These are phyloP conservation scores for Diversispora eburnea DNA, from an alignment of 192 early-diverging fungal genomes.

Conservation along the genomic window DNA sequence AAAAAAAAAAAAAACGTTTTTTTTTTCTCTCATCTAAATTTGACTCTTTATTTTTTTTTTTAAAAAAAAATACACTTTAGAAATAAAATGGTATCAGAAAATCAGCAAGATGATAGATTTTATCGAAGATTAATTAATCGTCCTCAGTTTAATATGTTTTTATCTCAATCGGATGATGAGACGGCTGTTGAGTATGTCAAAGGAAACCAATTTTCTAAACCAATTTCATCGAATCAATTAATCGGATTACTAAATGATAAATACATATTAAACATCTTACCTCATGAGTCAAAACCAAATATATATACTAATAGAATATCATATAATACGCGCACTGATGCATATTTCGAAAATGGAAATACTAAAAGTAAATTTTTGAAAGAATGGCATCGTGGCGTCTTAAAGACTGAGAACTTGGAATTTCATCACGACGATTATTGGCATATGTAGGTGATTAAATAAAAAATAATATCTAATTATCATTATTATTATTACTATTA, in stretches of 20 bases:
- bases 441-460: background rate
- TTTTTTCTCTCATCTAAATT: too few species aligned
- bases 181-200: too few species aligned
- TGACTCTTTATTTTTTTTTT: too few species aligned
- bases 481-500: background rate
- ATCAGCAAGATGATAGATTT: too few species aligned
- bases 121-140: too few species aligned
- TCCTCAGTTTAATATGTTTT: too few species aligned
- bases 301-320: background rate
- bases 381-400: background rate
- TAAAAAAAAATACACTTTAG: too few species aligned
- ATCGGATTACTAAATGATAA: constrained; percentile 4
- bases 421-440: background rate
- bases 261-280: background rate
- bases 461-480: background rate
- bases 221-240: too few species aligned
- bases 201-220: too few species aligned
- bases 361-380: background rate
- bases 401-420: background rate
- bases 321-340: constrained; percentile 1
- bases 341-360: constrained; percentile 2
- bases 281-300: background rate
- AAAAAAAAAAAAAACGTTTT: too few species aligned
- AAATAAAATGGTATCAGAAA: too few species aligned
- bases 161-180: too few species aligned